phyloP scores from a whole-genome alignment of 331 rosid species.

The Rosa hybrid region DNA sequence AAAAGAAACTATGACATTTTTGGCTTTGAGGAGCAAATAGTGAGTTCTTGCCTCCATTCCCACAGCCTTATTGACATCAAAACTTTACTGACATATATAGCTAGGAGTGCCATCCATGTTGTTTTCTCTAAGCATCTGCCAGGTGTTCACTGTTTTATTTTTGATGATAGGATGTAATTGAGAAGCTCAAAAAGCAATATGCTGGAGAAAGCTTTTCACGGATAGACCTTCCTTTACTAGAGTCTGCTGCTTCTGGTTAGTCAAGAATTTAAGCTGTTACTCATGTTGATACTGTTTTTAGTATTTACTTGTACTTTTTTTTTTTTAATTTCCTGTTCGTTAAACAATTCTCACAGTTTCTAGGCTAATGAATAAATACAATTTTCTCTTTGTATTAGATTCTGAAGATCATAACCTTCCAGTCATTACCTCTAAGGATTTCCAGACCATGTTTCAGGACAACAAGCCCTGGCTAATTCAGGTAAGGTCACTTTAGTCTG shows the following conservation, averaged over 20 bases:
- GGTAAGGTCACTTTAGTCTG: constrained; percentile 41
- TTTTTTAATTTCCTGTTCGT: background rate
- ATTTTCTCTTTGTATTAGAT: constrained; percentile 39
- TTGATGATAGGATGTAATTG: constrained; percentile 58
- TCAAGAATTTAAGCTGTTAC: constrained; percentile 18
- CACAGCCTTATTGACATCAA: constrained; percentile 11
- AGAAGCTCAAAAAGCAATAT: constrained; percentile 56
- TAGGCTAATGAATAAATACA: constrained; percentile 24
- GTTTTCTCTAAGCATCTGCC: background rate
- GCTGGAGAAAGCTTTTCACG: constrained; percentile 54
- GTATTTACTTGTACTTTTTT: background rate
- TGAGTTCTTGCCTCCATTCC: constrained; percentile 43
- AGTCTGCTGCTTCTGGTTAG: constrained; percentile 58
- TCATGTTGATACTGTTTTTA: constrained; percentile 3
- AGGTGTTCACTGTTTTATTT: constrained; percentile 17
- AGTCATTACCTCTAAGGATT: constrained; percentile 50
- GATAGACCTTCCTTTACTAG: constrained; percentile 62
- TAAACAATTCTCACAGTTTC: constrained; percentile 3
- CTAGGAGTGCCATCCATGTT: constrained; percentile 10
- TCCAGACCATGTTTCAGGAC: constrained; percentile 60
- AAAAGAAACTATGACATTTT: constrained; percentile 83
- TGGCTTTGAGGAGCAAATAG: constrained; percentile 79
- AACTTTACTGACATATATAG: background rate
- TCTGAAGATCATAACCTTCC: constrained; percentile 48
- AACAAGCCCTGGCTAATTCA: constrained; percentile 62